Evolutionary conservation across 352 stramenopile genomes (phyloP).

Genomic region (Globisporangium barbulae): DNA sequence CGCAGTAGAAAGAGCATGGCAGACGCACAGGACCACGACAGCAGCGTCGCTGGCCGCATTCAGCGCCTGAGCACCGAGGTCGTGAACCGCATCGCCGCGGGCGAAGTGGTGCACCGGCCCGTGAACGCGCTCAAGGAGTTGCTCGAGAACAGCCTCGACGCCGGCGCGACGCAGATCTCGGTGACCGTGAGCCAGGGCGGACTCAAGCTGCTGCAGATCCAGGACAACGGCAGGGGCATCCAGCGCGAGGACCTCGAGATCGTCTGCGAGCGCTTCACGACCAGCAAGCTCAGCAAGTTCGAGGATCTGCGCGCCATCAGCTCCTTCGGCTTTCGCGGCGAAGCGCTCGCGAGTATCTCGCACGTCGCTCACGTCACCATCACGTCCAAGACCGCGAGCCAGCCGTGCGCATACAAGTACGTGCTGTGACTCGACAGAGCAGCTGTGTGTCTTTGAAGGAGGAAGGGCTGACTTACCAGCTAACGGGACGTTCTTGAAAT

Average conservation of each 20-base stretch:
- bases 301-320: slow-evolving; percentile 94
- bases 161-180: slow-evolving; percentile 82
- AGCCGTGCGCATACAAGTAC: slow-evolving; percentile 83
- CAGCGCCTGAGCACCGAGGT: slow-evolving; percentile 87
- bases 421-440: not conserved
- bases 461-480: not conserved
- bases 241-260: slow-evolving; percentile 90
- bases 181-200: slow-evolving; percentile 84
- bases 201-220: slow-evolving; percentile 93
- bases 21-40: not conserved
- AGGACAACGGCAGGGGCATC: slow-evolving; percentile 95
- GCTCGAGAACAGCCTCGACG: slow-evolving; percentile 98
- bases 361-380: slow-evolving; percentile 93
- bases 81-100: slow-evolving; percentile 93
- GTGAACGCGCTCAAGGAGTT: slow-evolving; percentile 96
- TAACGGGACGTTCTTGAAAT: slow-evolving; percentile 19
- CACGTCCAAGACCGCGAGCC: slow-evolving; percentile 75
- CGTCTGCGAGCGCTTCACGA: slow-evolving; percentile 98
- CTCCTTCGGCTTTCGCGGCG: slow-evolving; percentile 98
- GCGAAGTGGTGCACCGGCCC: slow-evolving; percentile 96
- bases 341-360: slow-evolving; percentile 97
- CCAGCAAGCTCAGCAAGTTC: slow-evolving; percentile 94
- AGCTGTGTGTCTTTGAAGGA: not conserved
- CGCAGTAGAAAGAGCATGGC: not conserved
- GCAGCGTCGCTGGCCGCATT: slow-evolving; percentile 46